Base-by-base conservation (phyloP, 345 rosid species). In the Citrus trifoliata region DNA sequence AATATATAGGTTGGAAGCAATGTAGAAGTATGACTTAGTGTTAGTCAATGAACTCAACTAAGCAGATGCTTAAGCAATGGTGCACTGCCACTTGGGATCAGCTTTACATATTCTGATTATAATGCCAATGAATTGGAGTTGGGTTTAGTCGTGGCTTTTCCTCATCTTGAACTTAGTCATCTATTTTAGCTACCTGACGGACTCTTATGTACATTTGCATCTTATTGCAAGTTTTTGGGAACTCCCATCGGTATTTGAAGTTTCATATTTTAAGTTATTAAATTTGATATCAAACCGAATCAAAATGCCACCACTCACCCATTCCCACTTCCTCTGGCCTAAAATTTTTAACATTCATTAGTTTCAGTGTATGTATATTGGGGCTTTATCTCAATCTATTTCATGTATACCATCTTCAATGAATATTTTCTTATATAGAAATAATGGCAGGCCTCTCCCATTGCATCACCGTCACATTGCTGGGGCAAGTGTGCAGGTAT, bases 401-500 rank as follows among this genome's bases (percentile, higher is more conserved):
- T n/a, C 46, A 5, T 61, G 65, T 60, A 18, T 65, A 21, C 12
- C 27, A 24, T 65, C 42, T 51, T 27, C 60, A 42, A 18, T 8
- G 8, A 76, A 53, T 56, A 14, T 60, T 75, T 83, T 73, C 85
- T 83, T 71, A 68, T 67, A 13, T 38, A 46, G 56, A 72, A 40
- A 76, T 48, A 78, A 80, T 82, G 85, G 73, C 97, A 94, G 98
- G 93, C 93, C 98, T 80, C 92, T 94, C 76, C 98, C 98, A 65
- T 82, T 92, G 93, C 86, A 96, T 85, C 98, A 95, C 35, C 91
- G 94, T 59, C 97, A 90, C 79, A 87, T 91, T 93, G 91, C 85
- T 62, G 90, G 88, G 42, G 97, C 98, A 32, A 94, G 90, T 84
- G 65, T 89, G 61, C 97, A 92, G 91, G 98, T 95, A 85, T 27